Evolutionary conservation across 345 rosid genomes (phyloP).

Genomic region (Salix caprea): DNA sequence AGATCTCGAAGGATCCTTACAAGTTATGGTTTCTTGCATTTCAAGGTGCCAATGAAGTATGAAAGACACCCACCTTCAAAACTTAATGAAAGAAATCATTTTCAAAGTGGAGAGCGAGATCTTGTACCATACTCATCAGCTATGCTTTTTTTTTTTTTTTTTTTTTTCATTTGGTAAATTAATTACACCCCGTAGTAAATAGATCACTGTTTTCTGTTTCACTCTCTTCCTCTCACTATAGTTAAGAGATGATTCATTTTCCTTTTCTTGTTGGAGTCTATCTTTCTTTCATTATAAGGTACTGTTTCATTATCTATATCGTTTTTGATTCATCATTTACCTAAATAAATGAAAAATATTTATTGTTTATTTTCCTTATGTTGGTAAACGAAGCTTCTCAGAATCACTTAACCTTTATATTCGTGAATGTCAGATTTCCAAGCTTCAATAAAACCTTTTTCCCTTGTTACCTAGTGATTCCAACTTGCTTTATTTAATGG

Average conservation of each 20-base stretch:
- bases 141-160: background rate
- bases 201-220: background rate
- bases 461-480: background rate
- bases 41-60: background rate
- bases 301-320: background rate
- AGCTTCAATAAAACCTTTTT: background rate
- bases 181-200: background rate
- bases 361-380: background rate
- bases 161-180: background rate
- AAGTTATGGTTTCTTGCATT: background rate
- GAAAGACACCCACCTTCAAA: background rate
- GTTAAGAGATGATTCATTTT: background rate
- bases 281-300: background rate
- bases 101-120: background rate
- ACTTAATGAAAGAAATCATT: background rate
- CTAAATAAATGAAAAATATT: background rate
- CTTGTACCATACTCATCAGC: background rate
- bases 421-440: conserved; percentile 10
- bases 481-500: background rate
- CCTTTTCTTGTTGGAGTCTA: background rate
- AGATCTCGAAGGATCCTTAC: background rate
- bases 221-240: background rate
- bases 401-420: background rate
- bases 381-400: conserved; percentile 14
- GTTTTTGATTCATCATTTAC: background rate